Conservation (phyloP, 352 stramenopile genomes). For the Phytophthora cryptogea region DNA sequence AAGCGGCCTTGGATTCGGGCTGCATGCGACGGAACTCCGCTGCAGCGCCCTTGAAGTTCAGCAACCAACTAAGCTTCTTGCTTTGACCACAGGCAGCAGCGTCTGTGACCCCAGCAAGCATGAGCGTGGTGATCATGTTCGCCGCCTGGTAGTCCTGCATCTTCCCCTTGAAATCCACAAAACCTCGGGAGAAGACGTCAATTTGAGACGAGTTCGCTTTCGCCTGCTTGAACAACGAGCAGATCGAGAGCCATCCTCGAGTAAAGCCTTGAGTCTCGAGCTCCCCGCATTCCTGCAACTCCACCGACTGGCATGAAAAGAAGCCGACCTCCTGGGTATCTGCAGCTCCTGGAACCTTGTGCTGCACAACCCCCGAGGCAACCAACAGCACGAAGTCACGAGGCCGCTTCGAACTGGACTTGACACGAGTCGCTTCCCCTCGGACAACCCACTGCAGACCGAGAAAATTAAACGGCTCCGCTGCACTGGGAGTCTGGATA, state of each 20-base stretch:
- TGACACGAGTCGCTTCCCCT: constrained; percentile 23
- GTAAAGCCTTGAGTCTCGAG: constrained; percentile 10
- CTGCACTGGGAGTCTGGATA: constrained; percentile 23
- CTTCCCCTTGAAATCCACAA: constrained; percentile 31
- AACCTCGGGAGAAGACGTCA: constrained; percentile 31
- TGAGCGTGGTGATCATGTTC: constrained; percentile 23
- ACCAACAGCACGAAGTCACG: constrained; percentile 46
- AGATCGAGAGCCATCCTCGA: constrained; percentile 35
- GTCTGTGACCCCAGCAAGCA: constrained; percentile 33
- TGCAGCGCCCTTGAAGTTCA: constrained; percentile 25
- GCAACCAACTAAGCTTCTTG: constrained; percentile 59
- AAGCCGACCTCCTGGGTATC: constrained; percentile 28
- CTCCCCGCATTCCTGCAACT: constrained; percentile 17
- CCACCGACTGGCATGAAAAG: constrained; percentile 29
- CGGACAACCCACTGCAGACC: constrained; percentile 39
- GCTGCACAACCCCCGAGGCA: constrained; percentile 30
- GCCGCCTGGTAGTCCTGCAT: constrained; percentile 36
- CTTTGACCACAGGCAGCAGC: constrained; percentile 54
- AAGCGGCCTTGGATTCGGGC: constrained; percentile 9
- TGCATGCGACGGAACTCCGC: constrained; percentile 23
- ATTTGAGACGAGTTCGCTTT: constrained; percentile 9
- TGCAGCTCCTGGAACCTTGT: constrained; percentile 3
- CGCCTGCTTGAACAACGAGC: constrained; percentile 27
- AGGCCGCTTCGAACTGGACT: constrained; percentile 15
- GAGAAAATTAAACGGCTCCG: constrained; percentile 38